phyloP scores from a whole-genome alignment of 257 asterid species.

The Fraxinus americana region DNA sequence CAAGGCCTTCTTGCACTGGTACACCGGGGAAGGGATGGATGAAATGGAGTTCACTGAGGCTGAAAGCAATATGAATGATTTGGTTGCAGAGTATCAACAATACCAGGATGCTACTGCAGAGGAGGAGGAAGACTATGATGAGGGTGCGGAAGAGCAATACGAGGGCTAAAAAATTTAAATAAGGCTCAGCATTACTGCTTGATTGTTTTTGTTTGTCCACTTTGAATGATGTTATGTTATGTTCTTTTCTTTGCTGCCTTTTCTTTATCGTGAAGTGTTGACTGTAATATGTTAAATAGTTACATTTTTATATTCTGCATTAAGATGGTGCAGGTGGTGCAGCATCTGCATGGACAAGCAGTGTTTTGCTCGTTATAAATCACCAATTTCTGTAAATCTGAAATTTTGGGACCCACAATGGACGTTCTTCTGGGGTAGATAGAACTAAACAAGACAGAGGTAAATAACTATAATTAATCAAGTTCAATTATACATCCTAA shows the following conservation, averaged over 20 bases:
- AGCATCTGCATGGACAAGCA: not conserved
- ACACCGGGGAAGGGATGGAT: constrained; percentile 91
- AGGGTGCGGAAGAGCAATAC: constrained; percentile 43
- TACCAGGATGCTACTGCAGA: constrained; percentile 91
- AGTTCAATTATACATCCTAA: no score
- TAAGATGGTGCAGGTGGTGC: not conserved
- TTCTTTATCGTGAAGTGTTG: not conserved
- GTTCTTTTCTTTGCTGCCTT: not conserved
- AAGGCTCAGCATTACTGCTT: not conserved
- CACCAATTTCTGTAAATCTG: not conserved
- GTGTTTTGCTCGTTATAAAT: not conserved
- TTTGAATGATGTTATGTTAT: not conserved
- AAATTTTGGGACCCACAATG: not conserved
- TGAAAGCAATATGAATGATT: constrained; percentile 85
- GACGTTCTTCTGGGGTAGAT: not conserved
- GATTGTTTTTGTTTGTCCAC: not conserved
- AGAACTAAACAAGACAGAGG: not conserved
- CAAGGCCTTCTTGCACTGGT: constrained; percentile 96
- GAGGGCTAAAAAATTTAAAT: constrained; percentile 27
- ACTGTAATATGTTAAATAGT: not conserved
- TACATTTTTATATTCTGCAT: not conserved
- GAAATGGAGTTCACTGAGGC: constrained; percentile 93
- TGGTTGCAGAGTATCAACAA: constrained; percentile 89
- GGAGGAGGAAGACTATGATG: constrained; percentile 64
- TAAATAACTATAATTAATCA: no score